Evolutionary conservation across 2,329 filamentous ascomycete species (phyloP), one percentile per base, ranked within the genome.

Genomic region (Mycocentrospora acerina): DNA sequence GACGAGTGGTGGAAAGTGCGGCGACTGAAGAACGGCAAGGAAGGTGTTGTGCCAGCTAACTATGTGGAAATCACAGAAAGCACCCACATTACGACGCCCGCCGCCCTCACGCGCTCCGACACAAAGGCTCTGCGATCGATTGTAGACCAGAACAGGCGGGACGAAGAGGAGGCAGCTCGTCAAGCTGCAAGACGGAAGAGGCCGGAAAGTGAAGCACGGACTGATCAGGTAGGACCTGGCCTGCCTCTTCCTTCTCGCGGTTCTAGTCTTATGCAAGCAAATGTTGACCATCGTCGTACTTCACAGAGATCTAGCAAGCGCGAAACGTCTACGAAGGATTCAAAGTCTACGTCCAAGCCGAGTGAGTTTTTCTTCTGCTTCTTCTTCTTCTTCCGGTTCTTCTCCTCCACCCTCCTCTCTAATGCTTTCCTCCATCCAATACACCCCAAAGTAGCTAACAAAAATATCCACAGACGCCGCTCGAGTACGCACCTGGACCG

Each of bases 1-100:
- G 90, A 96, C 42, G 93, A 98, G 64, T 98, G 93, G 93, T 97
- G 93, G 91, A 90, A 93, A 74, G 89, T 98, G 24, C 82, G 87
- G 43, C 82, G 90, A 24, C 62, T 96, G 48, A 94, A 90, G 72
- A 97, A 90, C 63, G 89, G 89, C 54, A 93, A 90, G 62, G 89
- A 96, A 71, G 93, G 93, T 26, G 93, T 98, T 17, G 90, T 98
- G 7, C 93, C 93, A 11, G 93, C 90, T 73, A 95, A 89, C 69
- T 98, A 97, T 60, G 85, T 98, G 55, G 91, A 98, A 66, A 75
- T 95, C 35, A 90, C 82, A 15, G 89, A 88, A 38, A 79, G 79
- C 10, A 67, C 84, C 16, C 66, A 78, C 7, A 69, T 78, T 17
- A 69, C 75, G 13, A 59, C 71, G 24, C 70, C 77, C 4, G 71